Evolutionary conservation across 345 rosid species (phyloP), one percentile per base, ranked within the genome.

Genomic region (Syzygium aromaticum): DNA sequence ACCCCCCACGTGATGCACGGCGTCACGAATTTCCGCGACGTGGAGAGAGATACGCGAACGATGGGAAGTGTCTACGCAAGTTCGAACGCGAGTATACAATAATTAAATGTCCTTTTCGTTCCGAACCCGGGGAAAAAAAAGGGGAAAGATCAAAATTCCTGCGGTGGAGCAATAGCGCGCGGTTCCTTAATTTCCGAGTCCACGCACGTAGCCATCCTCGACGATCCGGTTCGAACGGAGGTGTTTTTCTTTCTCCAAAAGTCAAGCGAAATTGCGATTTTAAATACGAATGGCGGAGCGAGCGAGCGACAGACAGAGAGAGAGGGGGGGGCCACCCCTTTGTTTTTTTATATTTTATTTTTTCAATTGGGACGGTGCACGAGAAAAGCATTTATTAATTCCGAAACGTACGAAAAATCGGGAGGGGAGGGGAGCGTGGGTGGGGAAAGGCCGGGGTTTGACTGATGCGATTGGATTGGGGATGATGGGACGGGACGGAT

Each of bases 11-110:
- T 19, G 6, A 52, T 53, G 54, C 54, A 53, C 54, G 54, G 46
- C 54, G 54, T 6, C 6, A 3, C 22, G 59, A 54, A 54, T 21
- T 54, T 8, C 22, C 25, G 11, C 8, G 80, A 22, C 25, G 49
- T 38, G 49, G 14, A 73, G 49, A 73, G 14, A 73, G 49, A 73
- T 33, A 38, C 80, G 21, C 8, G 82, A 19, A 11, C 49, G 0
- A 22, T 5, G 0, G 49, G 5, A 1, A 61, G n/a, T n/a, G 28
- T 1, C 19, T 13, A 6, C 19, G 38, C 33, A n/a, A 43, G 46
- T 5, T 43, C 46, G 46, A 6, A 43, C 7, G 46, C 7, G 46
- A 43, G 46, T 43, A 43, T 43, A 43, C 1, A 43, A 43, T 14
- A 3, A n/a, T 1, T 17, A 0, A 14, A n/a, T 17, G 73, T 61